phyloP scores from a whole-genome alignment of 1,284 basidiomycete genomes.

The Papiliotrema fonsecae region DNA sequence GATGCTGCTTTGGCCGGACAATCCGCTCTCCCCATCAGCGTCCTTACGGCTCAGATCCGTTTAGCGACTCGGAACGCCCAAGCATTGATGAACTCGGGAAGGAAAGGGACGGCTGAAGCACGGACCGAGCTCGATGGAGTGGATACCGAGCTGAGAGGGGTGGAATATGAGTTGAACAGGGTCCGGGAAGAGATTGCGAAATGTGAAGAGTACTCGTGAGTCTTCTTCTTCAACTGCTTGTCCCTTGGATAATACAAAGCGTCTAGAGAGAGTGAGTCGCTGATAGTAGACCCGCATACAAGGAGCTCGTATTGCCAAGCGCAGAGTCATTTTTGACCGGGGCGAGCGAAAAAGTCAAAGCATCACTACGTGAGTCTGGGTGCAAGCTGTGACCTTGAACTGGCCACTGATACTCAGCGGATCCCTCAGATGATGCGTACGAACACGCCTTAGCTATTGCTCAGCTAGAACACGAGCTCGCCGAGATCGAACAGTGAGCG shows the following conservation, averaged over 20 bases:
- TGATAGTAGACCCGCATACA: slow-evolving; percentile 26
- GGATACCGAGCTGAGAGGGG: slow-evolving; percentile 32
- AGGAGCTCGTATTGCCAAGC: slow-evolving; percentile 17
- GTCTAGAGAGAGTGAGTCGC: too few relatives aligned
- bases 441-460: slow-evolving; percentile 30
- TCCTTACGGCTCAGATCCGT: slow-evolving; percentile 27
- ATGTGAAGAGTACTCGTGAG: slow-evolving; percentile 39
- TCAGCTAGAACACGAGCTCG: slow-evolving; percentile 36
- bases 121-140: slow-evolving; percentile 28
- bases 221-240: too few relatives aligned
- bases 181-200: slow-evolving; percentile 36
- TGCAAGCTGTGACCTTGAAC: neutral
- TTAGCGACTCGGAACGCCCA: slow-evolving; percentile 27
- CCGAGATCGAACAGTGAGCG: slow-evolving; percentile 27
- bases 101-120: slow-evolving; percentile 24
- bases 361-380: slow-evolving; percentile 27
- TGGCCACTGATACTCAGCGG: slow-evolving; percentile 10
- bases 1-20: slow-evolving; percentile 11
- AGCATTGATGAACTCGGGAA: slow-evolving; percentile 31
- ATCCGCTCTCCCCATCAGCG: slow-evolving; percentile 2
- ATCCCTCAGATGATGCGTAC: slow-evolving; percentile 20
- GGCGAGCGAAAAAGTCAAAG: slow-evolving; percentile 13
- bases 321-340: slow-evolving; percentile 17
- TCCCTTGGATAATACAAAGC: too few relatives aligned
- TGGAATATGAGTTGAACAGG: slow-evolving; percentile 38